Evolutionary conservation across 441 rosid genomes (phyloP), one percentile per base, ranked within the genome.

Genomic region (Pelargonium cotyledonis): DNA sequence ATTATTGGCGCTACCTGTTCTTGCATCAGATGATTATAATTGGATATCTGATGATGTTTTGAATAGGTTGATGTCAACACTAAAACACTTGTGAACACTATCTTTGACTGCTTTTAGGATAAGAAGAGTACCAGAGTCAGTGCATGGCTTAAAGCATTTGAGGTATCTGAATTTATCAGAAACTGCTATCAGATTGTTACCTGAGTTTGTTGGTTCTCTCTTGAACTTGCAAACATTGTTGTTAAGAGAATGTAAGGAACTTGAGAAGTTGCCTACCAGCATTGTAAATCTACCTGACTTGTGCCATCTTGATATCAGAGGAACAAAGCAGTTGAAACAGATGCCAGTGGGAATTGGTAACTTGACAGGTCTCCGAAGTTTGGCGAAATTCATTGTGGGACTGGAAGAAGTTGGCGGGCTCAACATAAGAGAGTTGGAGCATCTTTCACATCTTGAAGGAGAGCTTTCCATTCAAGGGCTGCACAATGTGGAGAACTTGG

Each of bases 401-500:
- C 35, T 1, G 35, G 35, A 4, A 0, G 66, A 46, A 29, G 47
- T 12, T 11, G 53, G 16, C 46, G 73, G 73, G 16, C 1, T 38
- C 9, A 46, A 61, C 60, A 19, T 71, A 23, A 71, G 15, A 12
- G 75, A 72, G 46, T 64, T 76, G 72, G 51, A 18, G 21, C 4
- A 62, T 46, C 49, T 72, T 47, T 40, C 60, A 12, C 15, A n/a
- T 53, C 65, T 75, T 65, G 23, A 11, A 40, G 68, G 71, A 29
- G 9, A 62, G 49, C 72, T 75, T 21, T 47, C 14, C 10, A 47
- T 75, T 46, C 16, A 5, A 12, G 64, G 47, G 46, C 43, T 75
- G 68, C 60, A 70, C 11, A 44, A 61, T 65, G 78, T 75, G 46
- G 19, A 49, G 19, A 74, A 61, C 35, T 61, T 63, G 41, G 44